phyloP scores from a whole-genome alignment of 2,329 filamentous ascomycete genomes.

The Diaporthe citrichinensis region DNA sequence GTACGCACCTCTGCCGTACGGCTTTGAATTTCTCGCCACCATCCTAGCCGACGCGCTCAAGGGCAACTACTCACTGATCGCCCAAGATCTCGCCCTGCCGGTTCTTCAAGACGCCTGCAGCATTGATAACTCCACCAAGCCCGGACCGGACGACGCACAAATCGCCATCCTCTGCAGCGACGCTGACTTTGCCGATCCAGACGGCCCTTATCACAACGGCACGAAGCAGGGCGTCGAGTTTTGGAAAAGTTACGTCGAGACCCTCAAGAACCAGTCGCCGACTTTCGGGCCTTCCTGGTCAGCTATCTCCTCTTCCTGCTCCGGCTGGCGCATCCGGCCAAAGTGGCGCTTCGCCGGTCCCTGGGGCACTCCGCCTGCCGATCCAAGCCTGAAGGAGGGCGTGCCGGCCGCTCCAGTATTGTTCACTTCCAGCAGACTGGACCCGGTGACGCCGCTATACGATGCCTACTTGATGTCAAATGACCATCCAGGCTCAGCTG shows the following conservation, averaged over 20 bases:
- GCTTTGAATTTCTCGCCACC: conserved; percentile 41
- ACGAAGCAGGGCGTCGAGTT: conserved; percentile 40
- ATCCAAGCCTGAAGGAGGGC: conserved; percentile 33
- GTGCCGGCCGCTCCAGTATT: conserved; percentile 38
- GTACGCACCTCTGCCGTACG: conserved; percentile 49
- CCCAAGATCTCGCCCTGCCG: background rate
- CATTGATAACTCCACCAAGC: conserved; percentile 8
- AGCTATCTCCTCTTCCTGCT: conserved; percentile 44
- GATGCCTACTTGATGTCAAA: conserved; percentile 35
- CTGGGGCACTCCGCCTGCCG: conserved; percentile 35
- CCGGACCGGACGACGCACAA: conserved; percentile 44
- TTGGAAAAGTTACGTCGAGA: conserved; percentile 50
- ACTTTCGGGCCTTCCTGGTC: conserved; percentile 53
- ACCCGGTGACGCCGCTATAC: conserved; percentile 39
- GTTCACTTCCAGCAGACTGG: conserved; percentile 35
- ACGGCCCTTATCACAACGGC: conserved; percentile 27
- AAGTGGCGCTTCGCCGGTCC: conserved; percentile 48
- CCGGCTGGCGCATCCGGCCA: conserved; percentile 46
- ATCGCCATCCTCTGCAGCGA: conserved; percentile 54
- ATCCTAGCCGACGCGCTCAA: conserved; percentile 46
- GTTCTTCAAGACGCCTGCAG: conserved; percentile 38
- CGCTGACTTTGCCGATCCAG: conserved; percentile 46
- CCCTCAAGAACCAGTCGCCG: conserved; percentile 48
- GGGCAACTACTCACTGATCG: conserved; percentile 48
- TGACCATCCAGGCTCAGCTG: conserved; percentile 36